Percentiles rank a stretch among this genome's conserved stretches.
Conservation (phyloP, 352 stramenopile species). For the Phytophthora syringae region DNA sequence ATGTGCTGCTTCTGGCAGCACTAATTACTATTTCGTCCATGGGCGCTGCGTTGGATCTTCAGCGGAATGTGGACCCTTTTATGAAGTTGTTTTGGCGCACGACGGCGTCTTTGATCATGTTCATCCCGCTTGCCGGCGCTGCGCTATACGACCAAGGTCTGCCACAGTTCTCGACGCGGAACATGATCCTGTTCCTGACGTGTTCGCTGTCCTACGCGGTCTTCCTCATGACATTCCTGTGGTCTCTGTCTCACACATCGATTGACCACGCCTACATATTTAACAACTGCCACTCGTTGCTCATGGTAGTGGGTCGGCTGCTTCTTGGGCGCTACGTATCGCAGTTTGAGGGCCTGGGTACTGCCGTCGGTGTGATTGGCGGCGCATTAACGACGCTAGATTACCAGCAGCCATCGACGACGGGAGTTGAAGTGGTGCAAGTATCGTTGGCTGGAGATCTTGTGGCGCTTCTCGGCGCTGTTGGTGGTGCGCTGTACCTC, state of each 20-base stretch:
- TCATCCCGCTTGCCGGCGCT: constrained; percentile 63
- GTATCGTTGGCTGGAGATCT: constrained; percentile 73
- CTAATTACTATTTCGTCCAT: constrained; percentile 82
- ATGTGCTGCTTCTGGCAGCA: constrained; percentile 72
- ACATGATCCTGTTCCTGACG: constrained; percentile 70
- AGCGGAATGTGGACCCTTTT: constrained; percentile 77
- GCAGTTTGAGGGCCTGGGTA: constrained; percentile 79
- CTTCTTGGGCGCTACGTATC: constrained; percentile 68
- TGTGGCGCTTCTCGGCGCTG: constrained; percentile 72
- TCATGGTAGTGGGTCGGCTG: constrained; percentile 76
- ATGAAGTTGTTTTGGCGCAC: constrained; percentile 88
- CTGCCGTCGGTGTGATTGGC: constrained; percentile 78
- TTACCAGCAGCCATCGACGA: constrained; percentile 37
- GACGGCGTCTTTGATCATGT: constrained; percentile 73
- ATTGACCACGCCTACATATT: constrained; percentile 89
- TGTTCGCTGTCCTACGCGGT: constrained; percentile 77
- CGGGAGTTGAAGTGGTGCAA: constrained; percentile 36
- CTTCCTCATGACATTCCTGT: constrained; percentile 86
- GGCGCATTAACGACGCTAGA: constrained; percentile 79
- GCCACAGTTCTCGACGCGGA: constrained; percentile 61
- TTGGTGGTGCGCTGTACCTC: constrained; percentile 80
- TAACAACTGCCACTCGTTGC: constrained; percentile 88
- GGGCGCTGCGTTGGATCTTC: constrained; percentile 73
- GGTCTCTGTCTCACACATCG: constrained; percentile 77
- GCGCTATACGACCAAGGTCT: constrained; percentile 62